A percentile compares a stretch with the other conserved stretches of the same genome.
These are phyloP conservation scores for Plasmodium berghei DNA, from an alignment of 169 alveolate genomes.

Conservation along the genomic window DNA sequence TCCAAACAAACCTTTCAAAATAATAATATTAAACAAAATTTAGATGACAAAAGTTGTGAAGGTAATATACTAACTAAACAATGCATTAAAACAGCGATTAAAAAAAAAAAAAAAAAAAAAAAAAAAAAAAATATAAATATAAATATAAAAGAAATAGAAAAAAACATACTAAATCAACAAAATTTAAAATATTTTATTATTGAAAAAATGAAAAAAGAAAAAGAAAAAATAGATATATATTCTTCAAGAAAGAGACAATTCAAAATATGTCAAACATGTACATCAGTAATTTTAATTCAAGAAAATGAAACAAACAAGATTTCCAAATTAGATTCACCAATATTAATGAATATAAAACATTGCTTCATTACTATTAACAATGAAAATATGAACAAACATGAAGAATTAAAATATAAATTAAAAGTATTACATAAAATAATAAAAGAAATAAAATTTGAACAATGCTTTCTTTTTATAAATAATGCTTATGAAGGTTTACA, in stretches of 20 bases:
- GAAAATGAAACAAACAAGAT: background rate
- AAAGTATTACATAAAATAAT: conserved; percentile 39
- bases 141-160: conserved; percentile 2
- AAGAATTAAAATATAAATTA: conserved; percentile 57
- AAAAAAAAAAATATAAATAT: conserved; percentile 22
- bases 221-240: conserved; percentile 3
- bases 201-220: conserved; percentile 24
- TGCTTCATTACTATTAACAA: conserved; percentile 55
- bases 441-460: conserved; percentile 34
- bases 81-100: too few species aligned
- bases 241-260: conserved; percentile 24
- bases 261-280: conserved; percentile 42
- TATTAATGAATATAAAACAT: conserved; percentile 26
- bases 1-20: too few species aligned
- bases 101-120: conserved; percentile 19
- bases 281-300: conserved; percentile 26
- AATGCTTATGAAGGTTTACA: conserved; percentile 66
- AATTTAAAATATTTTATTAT: conserved; percentile 5
- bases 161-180: background rate
- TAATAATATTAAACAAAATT: too few species aligned
- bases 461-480: conserved; percentile 51
- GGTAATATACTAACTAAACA: too few species aligned
- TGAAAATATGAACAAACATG: conserved; percentile 41
- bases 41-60: too few species aligned
- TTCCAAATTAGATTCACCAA: conserved; percentile 13